Base-by-base conservation (phyloP, 2,329 filamentous ascomycete genomes). In the Talaromyces sp. region DNA sequence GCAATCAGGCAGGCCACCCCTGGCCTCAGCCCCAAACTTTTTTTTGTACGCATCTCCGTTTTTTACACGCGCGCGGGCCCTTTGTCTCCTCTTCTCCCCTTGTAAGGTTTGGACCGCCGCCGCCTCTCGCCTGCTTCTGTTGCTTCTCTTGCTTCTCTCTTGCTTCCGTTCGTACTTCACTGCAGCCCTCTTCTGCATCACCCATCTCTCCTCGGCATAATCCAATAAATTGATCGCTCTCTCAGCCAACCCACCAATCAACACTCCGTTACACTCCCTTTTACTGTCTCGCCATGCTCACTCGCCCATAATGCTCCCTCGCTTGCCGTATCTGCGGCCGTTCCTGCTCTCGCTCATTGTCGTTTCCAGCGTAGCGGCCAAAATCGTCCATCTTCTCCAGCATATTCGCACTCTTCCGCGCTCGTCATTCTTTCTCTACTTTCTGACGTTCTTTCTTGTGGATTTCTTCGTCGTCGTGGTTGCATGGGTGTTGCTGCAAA, bases 361-460 rank as follows among this genome's bases (percentile, higher is more conserved):
- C 6, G 67, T 72, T 13, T 67, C 69, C 13, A 55, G 70, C 15
- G 49, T 68, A 28, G 63, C 68, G 13, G 67, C 71, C 10, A 73
- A 73, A 60, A 57, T 64, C 9, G 62, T 71, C 10, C 68, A 72
- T 65, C 55, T 73, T 2, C 61, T 69, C 19, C 70, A 67, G 36
- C 70, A 73, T 66, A 64, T 55, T 8, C 52, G 61, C 33, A 69
- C 67, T 1, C 63, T 73, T 51, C 64, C 66, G 22, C 49, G 32
- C 6, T 27, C 61, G 17, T 60, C 58, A 32, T 67, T 73, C 36
- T 62, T 68, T 11, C 56, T 73, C 13, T 73, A 71, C 33, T 66
- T 72, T n/a, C 68, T 69, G 7, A 71, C 71, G 2, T 69, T 73
- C 39, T 72, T 73, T 59, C 61, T 72, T 3, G 62, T 68, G 13